Evolutionary conservation across 1,284 basidiomycete species (phyloP), one percentile per base, ranked within the genome.

Genomic region (Austropuccinia psidii): DNA sequence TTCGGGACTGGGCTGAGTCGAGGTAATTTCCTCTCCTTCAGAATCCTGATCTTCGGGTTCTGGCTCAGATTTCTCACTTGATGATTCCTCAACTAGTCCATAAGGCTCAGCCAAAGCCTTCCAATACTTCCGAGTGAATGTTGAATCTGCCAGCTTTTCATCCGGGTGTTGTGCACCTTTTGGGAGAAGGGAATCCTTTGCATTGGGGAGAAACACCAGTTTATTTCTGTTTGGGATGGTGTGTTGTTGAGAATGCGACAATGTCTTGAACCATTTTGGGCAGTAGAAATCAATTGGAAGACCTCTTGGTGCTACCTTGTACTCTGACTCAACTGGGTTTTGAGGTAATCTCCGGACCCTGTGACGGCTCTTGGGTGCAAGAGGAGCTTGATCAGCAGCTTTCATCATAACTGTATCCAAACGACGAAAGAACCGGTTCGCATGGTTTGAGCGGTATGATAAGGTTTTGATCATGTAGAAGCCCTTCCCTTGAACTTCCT

Each of bases 81-180:
- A 13, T 11, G 24, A 52, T 6, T 58, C 19, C 11, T 35, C 55
- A 11, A 9, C 52, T 19, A 68, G 49, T 7, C 66, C 66, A 55
- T 68, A 68, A 6, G 66, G 50, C 27, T 68, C 29, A 13, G 39
- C 45, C 13, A 70, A 5, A 11, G 37, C 39, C 2, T 70, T 37
- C 29, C 52, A 61, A 43, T 60, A 70, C 31, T 70, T 60, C n/a
- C 31, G 4, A 31, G 37, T 70, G 57, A 70, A 70, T 4, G 41
- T 49, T 8, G 9, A 9, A 33, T 61, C 31, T 1, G 17, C 33
- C 1, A 70, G 41, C 19, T 70, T 70, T 49, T 70, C 45, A 24
- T 70, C 68, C 1, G 68, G 68, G 24, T 70, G 68, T 15, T 31
- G 47, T 50, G 55, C 24, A 43, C 24, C 11, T 43, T 55, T 55